Base-by-base conservation (phyloP, 2,329 filamentous ascomycete species). In the Didymella arachidicola region DNA sequence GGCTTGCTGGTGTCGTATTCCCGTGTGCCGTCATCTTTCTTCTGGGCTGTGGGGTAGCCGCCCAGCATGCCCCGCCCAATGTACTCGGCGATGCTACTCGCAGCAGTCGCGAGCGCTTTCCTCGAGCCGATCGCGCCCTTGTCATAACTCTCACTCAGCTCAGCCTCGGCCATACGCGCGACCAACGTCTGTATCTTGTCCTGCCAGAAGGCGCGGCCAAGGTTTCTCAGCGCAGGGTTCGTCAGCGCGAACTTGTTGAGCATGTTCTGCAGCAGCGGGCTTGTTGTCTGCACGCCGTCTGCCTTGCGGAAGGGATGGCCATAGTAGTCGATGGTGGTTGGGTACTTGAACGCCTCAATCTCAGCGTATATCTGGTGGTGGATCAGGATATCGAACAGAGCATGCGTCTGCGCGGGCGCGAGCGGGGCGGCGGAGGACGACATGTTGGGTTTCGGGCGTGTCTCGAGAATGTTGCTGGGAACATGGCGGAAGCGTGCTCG, bases 81-180 rank as follows among this genome's bases (percentile, higher is more conserved):
- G 70, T 88, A 87, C 76, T 93, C 91, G 53, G 91, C 81, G 56
- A 93, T 75, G 7, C 86, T 85, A 34, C 89, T 89, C 10, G 87
- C 83, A 0, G 88, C 90, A 7, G 91, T 92, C 0, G 90, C 86
- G 47, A 94, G 77, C 19, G 89, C 90, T 78, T 92, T 93, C 50
- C 91, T 82, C 59, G 88, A 87, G 0, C 91, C 91, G 64, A 94
- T 78, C 0, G 86, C 82, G 14, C 89, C 90, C 75, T 92, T 92
- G 73, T 94, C 91, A 69, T 93, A 94, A 72, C 89, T 92, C 74
- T 94, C 91, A 1, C 89, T 92, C 30, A 94, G 79, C 49, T 91
- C 86, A 2, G 87, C 89, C 30, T 87, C 83, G 8, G 83, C 87
- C 53, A 94, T 65, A 49, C 72, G 73, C 48, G 67, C 68, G 4